Base-by-base conservation (phyloP, 2,329 filamentous ascomycete species). In the Cercospora sojina region DNA sequence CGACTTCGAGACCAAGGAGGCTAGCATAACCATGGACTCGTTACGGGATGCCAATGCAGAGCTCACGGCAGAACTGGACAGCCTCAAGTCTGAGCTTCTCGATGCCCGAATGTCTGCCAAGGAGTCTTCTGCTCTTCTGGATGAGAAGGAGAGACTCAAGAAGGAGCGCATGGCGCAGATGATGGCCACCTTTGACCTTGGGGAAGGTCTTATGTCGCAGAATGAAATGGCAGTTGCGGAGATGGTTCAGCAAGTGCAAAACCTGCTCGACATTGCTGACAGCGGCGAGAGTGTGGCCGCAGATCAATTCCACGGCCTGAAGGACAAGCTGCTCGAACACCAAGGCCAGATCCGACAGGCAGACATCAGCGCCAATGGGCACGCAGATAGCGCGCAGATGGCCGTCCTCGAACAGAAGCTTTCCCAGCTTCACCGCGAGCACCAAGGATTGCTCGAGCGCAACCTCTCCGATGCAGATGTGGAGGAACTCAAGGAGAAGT, bases 151-250 rank as follows among this genome's bases (percentile, higher is more conserved):
- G 81, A 94, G 93, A 84, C 93, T 93, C 83, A 99, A 99, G 85
- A 92, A 93, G 0, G 95, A 99, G 82, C 95, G 96, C 81, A 99
- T 99, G 95, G 95, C 95, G 51, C 91, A 97, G 85, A 99, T 99
- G 95, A 97, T 99, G 94, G 95, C 95, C 66, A 93, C 94, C 3
- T 98, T 99, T 74, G 94, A 99, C 75, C 87, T 99, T 35, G 94
- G 93, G 53, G 90, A 91, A 58, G 93, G 97, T 65, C 89, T 96
- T 32, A 96, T 98, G 78, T 97, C 93, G 72, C 91, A 95, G 66
- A 97, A 97, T 73, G 95, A 99, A 79, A 87, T 90, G 70, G 89
- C 88, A 59, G 91, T 99, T 66, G 88, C 91, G 67, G 88, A 91
- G 69, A 90, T 93, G 69, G 94, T 98, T 72, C 88, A 93, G 73